phyloP scores from a whole-genome alignment of 768 basidiomycete species.

The Pulveroboletus sp. region DNA sequence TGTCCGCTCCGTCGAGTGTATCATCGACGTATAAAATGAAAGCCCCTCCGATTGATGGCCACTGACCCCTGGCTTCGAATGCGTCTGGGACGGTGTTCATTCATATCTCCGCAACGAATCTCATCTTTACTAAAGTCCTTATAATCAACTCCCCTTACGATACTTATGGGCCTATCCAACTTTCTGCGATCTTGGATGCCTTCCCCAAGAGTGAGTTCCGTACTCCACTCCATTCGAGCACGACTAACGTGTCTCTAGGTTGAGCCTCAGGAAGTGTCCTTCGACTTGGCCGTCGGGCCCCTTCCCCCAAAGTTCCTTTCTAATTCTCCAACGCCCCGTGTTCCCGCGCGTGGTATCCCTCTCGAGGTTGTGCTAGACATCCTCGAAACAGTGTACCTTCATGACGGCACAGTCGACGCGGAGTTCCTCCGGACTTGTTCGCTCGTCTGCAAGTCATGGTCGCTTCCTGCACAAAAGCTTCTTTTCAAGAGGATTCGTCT shows the following conservation, averaged over 20 bases:
- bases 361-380: slow-evolving; percentile 63
- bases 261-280: slow-evolving; percentile 37
- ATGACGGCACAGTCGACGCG: slow-evolving; percentile 35
- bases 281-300: slow-evolving; percentile 34
- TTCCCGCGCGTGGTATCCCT: slow-evolving; percentile 42
- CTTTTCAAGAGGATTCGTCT: slow-evolving; percentile 60
- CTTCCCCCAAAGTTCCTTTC: slow-evolving; percentile 20
- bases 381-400: slow-evolving; percentile 53
- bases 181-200: slow-evolving; percentile 19
- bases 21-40: slow-evolving; percentile 28
- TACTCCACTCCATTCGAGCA: neutral
- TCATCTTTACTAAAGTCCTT: slow-evolving; percentile 16
- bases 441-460: slow-evolving; percentile 69
- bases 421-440: slow-evolving; percentile 51
- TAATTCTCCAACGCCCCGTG: slow-evolving; percentile 15
- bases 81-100: slow-evolving; percentile 23
- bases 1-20: slow-evolving; percentile 20
- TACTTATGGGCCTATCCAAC: slow-evolving; percentile 26
- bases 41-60: slow-evolving; percentile 13
- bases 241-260: slow-evolving; percentile 22
- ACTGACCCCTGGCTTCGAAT: slow-evolving; percentile 17
- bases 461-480: slow-evolving; percentile 58
- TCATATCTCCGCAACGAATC: slow-evolving; percentile 15
- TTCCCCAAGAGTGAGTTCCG: slow-evolving; percentile 24
- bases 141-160: slow-evolving; percentile 23